Base-by-base conservation (phyloP, 106 monocot genomes). In the Posidonia australis region DNA sequence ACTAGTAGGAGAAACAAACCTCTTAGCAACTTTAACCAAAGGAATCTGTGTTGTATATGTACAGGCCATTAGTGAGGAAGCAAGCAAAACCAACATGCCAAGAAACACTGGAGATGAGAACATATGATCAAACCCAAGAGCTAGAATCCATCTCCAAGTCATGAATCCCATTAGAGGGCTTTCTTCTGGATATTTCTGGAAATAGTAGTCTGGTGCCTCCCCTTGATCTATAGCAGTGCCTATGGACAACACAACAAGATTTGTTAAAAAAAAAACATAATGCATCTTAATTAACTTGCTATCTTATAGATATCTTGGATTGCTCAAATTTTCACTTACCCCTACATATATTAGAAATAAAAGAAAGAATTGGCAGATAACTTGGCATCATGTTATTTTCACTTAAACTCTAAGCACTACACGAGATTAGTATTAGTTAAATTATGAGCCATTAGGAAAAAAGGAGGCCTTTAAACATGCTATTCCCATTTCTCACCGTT, bases 1-100 rank as follows among this genome's bases (percentile, higher is more conserved):
- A 65, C 1, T 60, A 44, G 19, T 12, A 71, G 29, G 41, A 4
- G 19, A 19, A 54, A 10, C n/a, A 41, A 22, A 90, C 94, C 94
- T 86, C 81, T 74, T 82, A 31, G 96, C 90, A 58, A 85, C 81
- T 84, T 87, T 90, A 54, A 84, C 82, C 58, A 96, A 47, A 54
- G 90, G 90, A 19, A 90, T 82, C 70, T 98, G 96, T 17, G 90
- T 98, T 5, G 96, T 98, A 70, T 87, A 90, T 69, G 90, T 98
- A 68, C 96, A 98, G 14, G 96, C 86, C 96, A 98, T 90, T 10
- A 98, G 84, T 0, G 96, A 98, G n/a, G 84, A 74, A 16, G 87
- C 96, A 18, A 98, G 87, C 23, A 98, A 84, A 26, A 79, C 65
- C 59, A 90, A 57, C 83, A 98, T 81, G 55, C 84, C 86, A 11